Evolutionary conservation across 2,329 filamentous ascomycete species (phyloP).

Genomic region (Penicillium nordicum): DNA sequence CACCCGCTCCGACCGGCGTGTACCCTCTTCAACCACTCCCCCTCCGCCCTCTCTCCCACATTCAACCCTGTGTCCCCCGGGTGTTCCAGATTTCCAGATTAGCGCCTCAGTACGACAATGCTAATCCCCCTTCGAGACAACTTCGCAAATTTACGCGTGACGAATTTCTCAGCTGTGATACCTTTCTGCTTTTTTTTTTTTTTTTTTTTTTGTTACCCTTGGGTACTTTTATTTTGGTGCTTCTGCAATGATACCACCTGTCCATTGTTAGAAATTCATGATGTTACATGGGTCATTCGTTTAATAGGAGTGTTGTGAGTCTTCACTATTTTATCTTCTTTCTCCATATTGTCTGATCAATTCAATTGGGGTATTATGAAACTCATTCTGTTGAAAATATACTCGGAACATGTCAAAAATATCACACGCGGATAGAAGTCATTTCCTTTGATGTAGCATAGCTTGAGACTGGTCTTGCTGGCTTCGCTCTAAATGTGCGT

Average conservation of each 20-base stretch:
- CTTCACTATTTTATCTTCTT: not conserved
- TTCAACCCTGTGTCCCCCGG: not conserved
- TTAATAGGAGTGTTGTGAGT: conserved; percentile 6
- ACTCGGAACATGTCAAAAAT: not conserved
- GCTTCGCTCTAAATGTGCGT: not conserved
- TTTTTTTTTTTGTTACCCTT: not conserved
- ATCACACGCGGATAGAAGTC: not conserved
- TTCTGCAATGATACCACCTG: conserved; percentile 27
- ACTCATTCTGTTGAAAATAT: not conserved
- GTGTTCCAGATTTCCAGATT: conserved; percentile 4
- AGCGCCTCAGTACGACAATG: conserved; percentile 4
- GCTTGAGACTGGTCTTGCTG: not conserved
- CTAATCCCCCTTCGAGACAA: not conserved
- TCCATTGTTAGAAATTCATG: conserved; percentile 25
- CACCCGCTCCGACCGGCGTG: not conserved
- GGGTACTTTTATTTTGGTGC: conserved; percentile 3
- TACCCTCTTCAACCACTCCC: not conserved
- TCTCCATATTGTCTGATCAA: not conserved
- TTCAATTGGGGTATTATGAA: not conserved
- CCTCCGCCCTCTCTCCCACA: not conserved
- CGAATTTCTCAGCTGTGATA: conserved; percentile 22
- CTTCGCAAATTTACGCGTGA: conserved; percentile 17
- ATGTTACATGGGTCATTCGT: conserved; percentile 26
- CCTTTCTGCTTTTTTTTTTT: conserved; percentile 8
- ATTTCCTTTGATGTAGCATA: not conserved